Evolutionary conservation across 331 rosid species (phyloP).

Genomic region (Pyracantha coccinea): DNA sequence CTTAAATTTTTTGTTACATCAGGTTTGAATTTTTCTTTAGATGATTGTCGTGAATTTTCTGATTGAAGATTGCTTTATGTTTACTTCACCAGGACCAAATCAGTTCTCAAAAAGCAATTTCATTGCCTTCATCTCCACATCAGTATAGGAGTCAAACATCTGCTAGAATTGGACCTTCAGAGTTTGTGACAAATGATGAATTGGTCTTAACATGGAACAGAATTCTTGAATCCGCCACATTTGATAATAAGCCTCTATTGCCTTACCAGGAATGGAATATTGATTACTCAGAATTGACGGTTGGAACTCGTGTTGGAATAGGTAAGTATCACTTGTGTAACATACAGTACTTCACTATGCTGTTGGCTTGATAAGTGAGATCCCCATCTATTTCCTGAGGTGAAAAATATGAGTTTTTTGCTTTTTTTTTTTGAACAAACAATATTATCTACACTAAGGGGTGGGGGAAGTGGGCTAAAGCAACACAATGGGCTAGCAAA

Average conservation of each 20-base stretch:
- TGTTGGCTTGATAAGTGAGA: background rate
- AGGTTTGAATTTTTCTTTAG: conserved; percentile 33
- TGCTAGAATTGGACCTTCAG: conserved; percentile 47
- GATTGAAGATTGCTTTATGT: conserved; percentile 21
- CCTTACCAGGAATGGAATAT: conserved; percentile 91
- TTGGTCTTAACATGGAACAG: conserved; percentile 70
- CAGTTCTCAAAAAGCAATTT: conserved; percentile 76
- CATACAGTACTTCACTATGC: background rate
- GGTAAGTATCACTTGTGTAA: conserved; percentile 42
- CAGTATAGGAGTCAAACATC: conserved; percentile 65
- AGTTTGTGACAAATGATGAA: conserved; percentile 43
- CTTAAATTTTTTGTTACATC: background rate
- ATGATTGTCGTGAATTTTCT: conserved; percentile 28
- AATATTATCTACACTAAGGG: too few species aligned
- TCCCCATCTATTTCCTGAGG: background rate
- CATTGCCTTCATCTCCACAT: conserved; percentile 93
- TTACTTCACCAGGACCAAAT: conserved; percentile 34
- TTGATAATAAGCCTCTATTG: conserved; percentile 62
- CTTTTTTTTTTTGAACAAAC: too few species aligned
- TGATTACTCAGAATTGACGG: conserved; percentile 81
- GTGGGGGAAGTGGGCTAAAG: too few species aligned
- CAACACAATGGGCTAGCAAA: too few species aligned
- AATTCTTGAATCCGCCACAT: conserved; percentile 72
- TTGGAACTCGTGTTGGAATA: conserved; percentile 94
- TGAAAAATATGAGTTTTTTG: background rate